These are phyloP conservation scores for Incumbomyces delicatus DNA, from an alignment of 2,329 filamentous ascomycete species.

Conservation along the genomic window DNA sequence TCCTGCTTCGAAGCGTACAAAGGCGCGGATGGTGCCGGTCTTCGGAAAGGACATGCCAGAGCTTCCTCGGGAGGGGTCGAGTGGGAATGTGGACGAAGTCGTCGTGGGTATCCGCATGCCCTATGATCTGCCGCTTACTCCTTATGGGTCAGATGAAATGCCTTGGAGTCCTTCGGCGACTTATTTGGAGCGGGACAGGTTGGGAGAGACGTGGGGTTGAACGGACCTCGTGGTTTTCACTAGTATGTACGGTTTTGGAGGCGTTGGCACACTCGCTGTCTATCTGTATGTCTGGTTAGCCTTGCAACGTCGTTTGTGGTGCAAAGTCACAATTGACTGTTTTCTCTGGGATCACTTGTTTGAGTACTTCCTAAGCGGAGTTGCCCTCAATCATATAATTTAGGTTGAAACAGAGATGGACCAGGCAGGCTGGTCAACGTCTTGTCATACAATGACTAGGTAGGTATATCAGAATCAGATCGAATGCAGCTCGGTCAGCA, in stretches of 20 bases:
- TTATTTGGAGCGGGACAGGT: not conserved
- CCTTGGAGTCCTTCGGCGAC: constrained; percentile 49
- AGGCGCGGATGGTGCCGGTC: constrained; percentile 54
- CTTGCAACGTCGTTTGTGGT: too few relatives aligned
- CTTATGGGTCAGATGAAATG: constrained; percentile 52
- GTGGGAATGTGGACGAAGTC: constrained; percentile 14
- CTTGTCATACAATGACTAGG: too few relatives aligned
- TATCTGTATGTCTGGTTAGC: too few relatives aligned
- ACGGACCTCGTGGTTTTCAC: not conserved
- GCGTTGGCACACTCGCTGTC: too few relatives aligned
- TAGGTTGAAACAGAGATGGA: too few relatives aligned
- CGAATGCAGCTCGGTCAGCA: too few relatives aligned
- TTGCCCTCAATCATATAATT: too few relatives aligned
- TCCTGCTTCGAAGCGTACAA: not conserved
- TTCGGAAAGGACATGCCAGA: constrained; percentile 54
- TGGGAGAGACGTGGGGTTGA: constrained; percentile 3
- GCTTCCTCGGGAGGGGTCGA: not conserved
- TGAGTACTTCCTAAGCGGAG: too few relatives aligned
- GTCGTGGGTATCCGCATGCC: constrained; percentile 66
- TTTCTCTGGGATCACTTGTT: too few relatives aligned
- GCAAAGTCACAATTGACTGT: too few relatives aligned
- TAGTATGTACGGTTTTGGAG: not conserved
- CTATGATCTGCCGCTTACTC: constrained; percentile 66
- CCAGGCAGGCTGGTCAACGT: too few relatives aligned
- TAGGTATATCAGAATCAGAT: too few relatives aligned